phyloP scores from a whole-genome alignment of 2,329 filamentous ascomycete genomes.

The Ceratocystis eucalypticola region DNA sequence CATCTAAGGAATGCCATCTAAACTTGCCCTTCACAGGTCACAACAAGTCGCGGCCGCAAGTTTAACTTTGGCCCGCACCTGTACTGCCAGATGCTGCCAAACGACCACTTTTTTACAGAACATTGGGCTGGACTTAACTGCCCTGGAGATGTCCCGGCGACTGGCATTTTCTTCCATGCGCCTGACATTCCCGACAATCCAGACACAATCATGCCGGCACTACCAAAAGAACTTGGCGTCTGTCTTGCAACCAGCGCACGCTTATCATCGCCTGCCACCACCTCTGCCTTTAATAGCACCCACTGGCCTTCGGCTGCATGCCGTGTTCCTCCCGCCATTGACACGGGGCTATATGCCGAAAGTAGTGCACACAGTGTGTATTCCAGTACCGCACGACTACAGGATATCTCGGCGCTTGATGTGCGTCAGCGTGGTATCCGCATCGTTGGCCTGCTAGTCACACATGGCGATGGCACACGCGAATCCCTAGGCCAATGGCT shows the following conservation, averaged over 20 bases:
- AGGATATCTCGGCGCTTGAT: slow-evolving; percentile 5
- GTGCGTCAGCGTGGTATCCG: slow-evolving; percentile 4
- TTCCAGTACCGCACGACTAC: neutral
- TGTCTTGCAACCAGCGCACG: neutral
- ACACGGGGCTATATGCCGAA: neutral
- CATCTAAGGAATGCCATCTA: neutral
- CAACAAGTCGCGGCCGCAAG: slow-evolving; percentile 6
- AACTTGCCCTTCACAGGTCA: neutral
- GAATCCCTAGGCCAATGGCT: slow-evolving; percentile 16
- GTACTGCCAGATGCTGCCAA: slow-evolving; percentile 13
- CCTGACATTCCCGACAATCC: slow-evolving; percentile 14
- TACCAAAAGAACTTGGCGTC: slow-evolving; percentile 16
- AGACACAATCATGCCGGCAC: slow-evolving; percentile 1
- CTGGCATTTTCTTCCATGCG: slow-evolving; percentile 16
- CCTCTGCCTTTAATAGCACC: neutral
- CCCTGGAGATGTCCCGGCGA: slow-evolving; percentile 7
- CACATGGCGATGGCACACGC: slow-evolving; percentile 8
- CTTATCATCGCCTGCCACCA: neutral
- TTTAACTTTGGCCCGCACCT: slow-evolving; percentile 18
- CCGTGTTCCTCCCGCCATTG: neutral
- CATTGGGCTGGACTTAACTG: slow-evolving; percentile 14
- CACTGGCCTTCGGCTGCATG: neutral
- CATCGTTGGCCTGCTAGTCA: slow-evolving; percentile 11
- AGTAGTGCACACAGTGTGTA: slow-evolving; percentile 13
- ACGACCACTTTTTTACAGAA: slow-evolving; percentile 18